A percentile compares a stretch with the other conserved stretches of the same genome.
phyloP scores from a whole-genome alignment of 768 basidiomycete genomes.

The Suillus subalutaceus region DNA sequence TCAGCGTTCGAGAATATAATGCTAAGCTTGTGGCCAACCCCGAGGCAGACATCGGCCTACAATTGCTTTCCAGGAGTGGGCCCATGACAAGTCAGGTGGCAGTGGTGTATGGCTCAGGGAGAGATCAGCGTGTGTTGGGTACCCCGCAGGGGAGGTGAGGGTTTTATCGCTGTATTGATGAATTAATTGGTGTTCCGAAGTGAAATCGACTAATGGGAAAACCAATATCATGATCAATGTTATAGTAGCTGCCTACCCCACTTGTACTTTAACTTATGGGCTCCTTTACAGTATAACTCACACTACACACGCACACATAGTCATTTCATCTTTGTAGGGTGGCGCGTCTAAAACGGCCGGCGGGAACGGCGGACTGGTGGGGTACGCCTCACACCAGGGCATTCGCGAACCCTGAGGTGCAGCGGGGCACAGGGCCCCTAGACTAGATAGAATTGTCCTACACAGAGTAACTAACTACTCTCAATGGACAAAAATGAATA shows the following conservation, averaged over 20 bases:
- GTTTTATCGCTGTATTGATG: neutral
- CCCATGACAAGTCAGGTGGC: neutral
- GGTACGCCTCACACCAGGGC: too few species aligned
- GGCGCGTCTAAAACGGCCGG: too few species aligned
- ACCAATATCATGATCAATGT: neutral
- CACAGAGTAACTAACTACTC: too few species aligned
- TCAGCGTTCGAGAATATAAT: neutral
- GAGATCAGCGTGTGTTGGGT: neutral
- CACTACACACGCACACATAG: too few species aligned
- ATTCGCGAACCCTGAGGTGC: too few species aligned
- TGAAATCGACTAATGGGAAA: neutral
- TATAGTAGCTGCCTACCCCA: neutral
- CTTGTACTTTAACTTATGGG: too few species aligned
- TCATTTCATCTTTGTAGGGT: too few species aligned
- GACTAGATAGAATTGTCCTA: too few species aligned
- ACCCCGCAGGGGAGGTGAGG: neutral
- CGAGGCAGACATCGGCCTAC: neutral
- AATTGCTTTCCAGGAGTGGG: neutral
- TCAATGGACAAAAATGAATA: too few species aligned
- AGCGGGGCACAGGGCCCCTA: too few species aligned
- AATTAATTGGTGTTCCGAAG: neutral
- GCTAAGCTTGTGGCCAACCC: neutral
- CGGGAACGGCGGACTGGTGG: too few species aligned
- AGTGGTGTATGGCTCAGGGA: neutral
- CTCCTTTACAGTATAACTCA: too few species aligned